A percentile compares a stretch with the other conserved stretches of the same genome.
Evolutionary conservation across 2,329 filamentous ascomycete genomes (phyloP).

Genomic region (Sordariomycetes sp.): DNA sequence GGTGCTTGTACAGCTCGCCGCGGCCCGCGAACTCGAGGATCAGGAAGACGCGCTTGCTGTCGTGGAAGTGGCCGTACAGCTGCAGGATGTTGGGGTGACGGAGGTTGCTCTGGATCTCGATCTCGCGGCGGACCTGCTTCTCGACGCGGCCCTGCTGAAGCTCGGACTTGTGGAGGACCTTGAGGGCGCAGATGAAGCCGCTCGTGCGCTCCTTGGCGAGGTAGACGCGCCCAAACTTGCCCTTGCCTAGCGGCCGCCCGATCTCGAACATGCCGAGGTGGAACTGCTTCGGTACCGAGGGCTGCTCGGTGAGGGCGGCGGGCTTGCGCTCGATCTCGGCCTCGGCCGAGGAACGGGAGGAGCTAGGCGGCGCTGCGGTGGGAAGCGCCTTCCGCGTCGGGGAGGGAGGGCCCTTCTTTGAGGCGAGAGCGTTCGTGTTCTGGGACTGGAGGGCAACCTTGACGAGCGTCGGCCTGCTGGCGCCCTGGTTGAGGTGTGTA

Average conservation of each 20-base stretch:
- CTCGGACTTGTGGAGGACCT: conserved; percentile 77
- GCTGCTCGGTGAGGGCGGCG: conserved; percentile 40
- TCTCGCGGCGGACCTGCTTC: conserved; percentile 77
- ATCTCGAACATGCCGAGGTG: conserved; percentile 94
- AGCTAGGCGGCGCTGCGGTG: conserved; percentile 13
- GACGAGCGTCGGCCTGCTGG: conserved; percentile 66
- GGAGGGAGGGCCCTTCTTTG: conserved; percentile 35
- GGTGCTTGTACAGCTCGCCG: conserved; percentile 79
- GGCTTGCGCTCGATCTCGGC: conserved; percentile 34
- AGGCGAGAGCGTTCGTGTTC: conserved; percentile 51
- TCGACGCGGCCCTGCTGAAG: conserved; percentile 66
- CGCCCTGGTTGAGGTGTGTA: conserved; percentile 24
- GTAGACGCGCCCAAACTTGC: conserved; percentile 80
- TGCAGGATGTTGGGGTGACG: conserved; percentile 76
- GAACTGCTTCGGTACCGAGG: conserved; percentile 48
- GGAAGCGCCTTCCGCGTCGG: conserved; percentile 37
- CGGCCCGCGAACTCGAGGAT: conserved; percentile 80
- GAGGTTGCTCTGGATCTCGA: conserved; percentile 81
- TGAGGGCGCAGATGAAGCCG: conserved; percentile 75
- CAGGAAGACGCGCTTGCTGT: conserved; percentile 75
- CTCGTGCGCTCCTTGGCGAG: conserved; percentile 67
- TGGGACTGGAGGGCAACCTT: conserved; percentile 76
- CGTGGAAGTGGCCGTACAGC: conserved; percentile 79
- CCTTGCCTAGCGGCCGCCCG: conserved; percentile 71
- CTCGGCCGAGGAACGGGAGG: conserved; percentile 33